Conservation (phyloP, 148 eudicot genomes). For the Spergularia bocconei region DNA sequence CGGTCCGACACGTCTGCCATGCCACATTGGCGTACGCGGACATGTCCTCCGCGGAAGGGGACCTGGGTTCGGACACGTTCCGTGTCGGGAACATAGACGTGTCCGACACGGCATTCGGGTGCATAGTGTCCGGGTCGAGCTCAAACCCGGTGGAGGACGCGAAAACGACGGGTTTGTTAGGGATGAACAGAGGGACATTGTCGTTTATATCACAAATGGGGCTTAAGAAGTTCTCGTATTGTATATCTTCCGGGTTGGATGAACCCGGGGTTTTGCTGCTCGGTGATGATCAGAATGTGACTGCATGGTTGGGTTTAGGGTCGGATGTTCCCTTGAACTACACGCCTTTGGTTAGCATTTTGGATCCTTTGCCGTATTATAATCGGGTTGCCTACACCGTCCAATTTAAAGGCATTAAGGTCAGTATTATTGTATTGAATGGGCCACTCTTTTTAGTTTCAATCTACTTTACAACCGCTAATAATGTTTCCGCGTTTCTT, state of each 20-base stretch:
- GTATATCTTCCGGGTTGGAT: constrained; percentile 32
- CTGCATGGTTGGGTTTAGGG: constrained; percentile 22
- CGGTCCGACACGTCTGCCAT: constrained; percentile 33
- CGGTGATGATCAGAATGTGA: constrained; percentile 32
- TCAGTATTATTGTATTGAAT: neutral
- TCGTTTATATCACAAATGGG: constrained; percentile 39
- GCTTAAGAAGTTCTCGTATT: constrained; percentile 37
- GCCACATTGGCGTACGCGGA: constrained; percentile 44
- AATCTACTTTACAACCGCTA: neutral
- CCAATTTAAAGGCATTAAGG: constrained; percentile 52
- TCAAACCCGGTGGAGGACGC: constrained; percentile 39
- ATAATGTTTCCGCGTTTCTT: neutral
- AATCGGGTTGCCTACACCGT: constrained; percentile 76
- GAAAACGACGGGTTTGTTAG: constrained; percentile 42
- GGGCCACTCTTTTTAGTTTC: neutral
- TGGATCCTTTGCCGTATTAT: constrained; percentile 59
- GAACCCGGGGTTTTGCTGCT: constrained; percentile 36
- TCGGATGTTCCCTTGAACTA: constrained; percentile 39
- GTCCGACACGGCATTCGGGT: constrained; percentile 33
- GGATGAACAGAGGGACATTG: constrained; percentile 37
- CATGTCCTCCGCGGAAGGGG: constrained; percentile 42
- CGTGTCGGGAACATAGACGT: constrained; percentile 29
- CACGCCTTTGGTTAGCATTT: constrained; percentile 61
- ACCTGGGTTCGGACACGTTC: constrained; percentile 32
- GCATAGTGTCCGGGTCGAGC: constrained; percentile 38